These are phyloP conservation scores for Acanthamoeba rhysodes DNA, from an alignment of 208 protist genomes.

Conservation along the genomic window DNA sequence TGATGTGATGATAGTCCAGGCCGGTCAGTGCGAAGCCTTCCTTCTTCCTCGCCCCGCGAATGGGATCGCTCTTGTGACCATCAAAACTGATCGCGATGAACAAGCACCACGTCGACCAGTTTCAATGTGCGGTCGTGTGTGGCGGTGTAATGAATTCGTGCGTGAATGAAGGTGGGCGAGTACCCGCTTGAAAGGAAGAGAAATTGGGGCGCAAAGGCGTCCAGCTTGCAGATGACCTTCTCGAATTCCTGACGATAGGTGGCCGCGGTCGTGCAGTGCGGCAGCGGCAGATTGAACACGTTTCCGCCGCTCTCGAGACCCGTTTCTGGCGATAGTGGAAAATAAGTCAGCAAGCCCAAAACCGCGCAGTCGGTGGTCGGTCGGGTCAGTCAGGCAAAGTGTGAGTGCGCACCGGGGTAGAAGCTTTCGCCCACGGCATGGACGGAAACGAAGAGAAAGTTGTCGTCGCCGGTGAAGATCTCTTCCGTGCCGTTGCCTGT, in stretches of 20 bases:
- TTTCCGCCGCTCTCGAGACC: constrained; percentile 33
- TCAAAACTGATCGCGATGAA: neutral
- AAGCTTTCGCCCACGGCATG: constrained; percentile 84
- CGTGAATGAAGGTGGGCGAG: neutral
- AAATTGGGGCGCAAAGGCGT: constrained; percentile 81
- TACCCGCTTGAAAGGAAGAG: constrained; percentile 81
- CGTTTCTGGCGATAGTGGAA: neutral
- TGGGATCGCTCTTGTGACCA: constrained; percentile 48
- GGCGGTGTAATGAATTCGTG: neutral
- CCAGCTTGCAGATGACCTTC: constrained; percentile 75
- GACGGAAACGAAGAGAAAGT: constrained; percentile 84
- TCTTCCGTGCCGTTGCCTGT: constrained; percentile 86
- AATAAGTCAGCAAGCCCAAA: neutral
- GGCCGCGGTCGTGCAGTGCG: constrained; percentile 11
- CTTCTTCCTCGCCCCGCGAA: constrained; percentile 29
- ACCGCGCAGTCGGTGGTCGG: neutral
- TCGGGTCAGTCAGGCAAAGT: neutral
- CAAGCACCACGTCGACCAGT: no score
- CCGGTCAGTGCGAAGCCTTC: constrained; percentile 32
- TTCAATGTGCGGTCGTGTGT: neutral
- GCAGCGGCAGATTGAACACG: constrained; percentile 80
- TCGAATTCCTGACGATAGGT: constrained; percentile 74
- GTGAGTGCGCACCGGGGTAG: constrained; percentile 73
- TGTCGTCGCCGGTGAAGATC: constrained; percentile 80
- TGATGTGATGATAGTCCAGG: constrained; percentile 20